phyloP scores from a whole-genome alignment of 768 basidiomycete species.

The Serendipita vermifera region DNA sequence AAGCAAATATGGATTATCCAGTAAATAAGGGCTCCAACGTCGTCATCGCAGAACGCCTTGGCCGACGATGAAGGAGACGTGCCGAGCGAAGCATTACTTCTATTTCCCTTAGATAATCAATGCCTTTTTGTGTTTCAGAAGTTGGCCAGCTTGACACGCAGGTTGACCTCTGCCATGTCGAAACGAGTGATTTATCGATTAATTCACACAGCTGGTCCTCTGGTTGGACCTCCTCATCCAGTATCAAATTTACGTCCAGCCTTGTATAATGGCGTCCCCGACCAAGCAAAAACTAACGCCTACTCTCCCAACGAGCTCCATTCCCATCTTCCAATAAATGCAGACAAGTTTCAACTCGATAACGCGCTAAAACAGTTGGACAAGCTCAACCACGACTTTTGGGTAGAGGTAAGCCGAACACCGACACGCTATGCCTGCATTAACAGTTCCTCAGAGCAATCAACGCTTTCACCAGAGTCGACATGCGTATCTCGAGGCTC shows the following conservation, averaged over 20 bases:
- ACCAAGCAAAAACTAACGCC: conserved; percentile 21
- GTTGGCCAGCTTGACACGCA: too few relatives aligned
- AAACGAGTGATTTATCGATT: background rate
- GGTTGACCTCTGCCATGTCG: conserved; percentile 1
- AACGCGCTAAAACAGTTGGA: conserved; percentile 60
- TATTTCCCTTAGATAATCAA: too few relatives aligned
- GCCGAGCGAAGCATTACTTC: too few relatives aligned
- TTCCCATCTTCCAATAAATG: conserved; percentile 55
- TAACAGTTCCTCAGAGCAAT: conserved; percentile 47
- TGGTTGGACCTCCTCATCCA: conserved; percentile 63
- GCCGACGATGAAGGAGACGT: too few relatives aligned
- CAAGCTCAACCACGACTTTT: conserved; percentile 63
- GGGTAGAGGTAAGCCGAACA: conserved; percentile 54
- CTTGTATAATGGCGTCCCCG: conserved; percentile 50
- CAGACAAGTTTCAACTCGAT: conserved; percentile 57
- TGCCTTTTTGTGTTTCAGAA: too few relatives aligned
- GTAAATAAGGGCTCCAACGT: too few relatives aligned
- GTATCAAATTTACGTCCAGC: conserved; percentile 69
- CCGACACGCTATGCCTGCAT: background rate
- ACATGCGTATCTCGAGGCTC: conserved; percentile 39
- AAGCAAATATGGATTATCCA: too few relatives aligned
- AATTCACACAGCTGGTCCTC: conserved; percentile 21
- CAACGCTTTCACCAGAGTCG: conserved; percentile 65
- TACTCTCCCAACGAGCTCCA: conserved; percentile 23
- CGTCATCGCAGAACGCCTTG: too few relatives aligned